Evolutionary conservation across 352 stramenopile species (phyloP), one percentile per base, ranked within the genome.

Genomic region (Globisporangium abappressorium): DNA sequence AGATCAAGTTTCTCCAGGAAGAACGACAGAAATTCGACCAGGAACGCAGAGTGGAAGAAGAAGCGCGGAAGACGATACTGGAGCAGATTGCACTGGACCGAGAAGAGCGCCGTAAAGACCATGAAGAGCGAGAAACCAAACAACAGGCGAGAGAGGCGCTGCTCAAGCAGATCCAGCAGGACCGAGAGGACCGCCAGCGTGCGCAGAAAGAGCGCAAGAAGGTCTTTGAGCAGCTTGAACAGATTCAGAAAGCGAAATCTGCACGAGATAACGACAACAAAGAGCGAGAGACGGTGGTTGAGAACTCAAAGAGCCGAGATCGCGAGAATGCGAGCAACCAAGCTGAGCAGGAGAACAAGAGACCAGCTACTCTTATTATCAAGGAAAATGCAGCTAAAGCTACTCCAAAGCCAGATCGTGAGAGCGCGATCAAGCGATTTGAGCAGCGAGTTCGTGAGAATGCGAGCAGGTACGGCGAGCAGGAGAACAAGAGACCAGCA

Each of bases 41-140:
- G 12, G 20, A 49, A 30, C 64, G 8, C 0, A 43, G 38, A 11
- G 28, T 18, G 1, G 43, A 64, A 34, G 64, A 24, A 3, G 14
- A 61, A 24, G 62, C 53, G 38, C 62, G 62, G 20, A 34, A 3
- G 1, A 5, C 15, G 5, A 30, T 70, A 2, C 34, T 70, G 20
- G 57, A 70, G 57, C 33, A 54, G 46, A 53, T 70, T 18, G 38
- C 18, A 7, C 15, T 20, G 22, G 64, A 70, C 24, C 64, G 38
- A 22, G 41, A 61, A 5, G 64, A 70, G 26, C 57, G 57, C 34
- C 30, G 20, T 15, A 56, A 33, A 5, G 46, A 57, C 57, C 36
- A 41, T 28, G 22, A 57, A 18, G 24, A 36, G 20, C 6, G 26
- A n/a, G 41, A 46, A 7, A 2, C 12, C 4, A 41, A 69, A 28